Evolutionary conservation across 164 flowering plant species (phyloP).

Genomic region (Akebia trifoliata): DNA sequence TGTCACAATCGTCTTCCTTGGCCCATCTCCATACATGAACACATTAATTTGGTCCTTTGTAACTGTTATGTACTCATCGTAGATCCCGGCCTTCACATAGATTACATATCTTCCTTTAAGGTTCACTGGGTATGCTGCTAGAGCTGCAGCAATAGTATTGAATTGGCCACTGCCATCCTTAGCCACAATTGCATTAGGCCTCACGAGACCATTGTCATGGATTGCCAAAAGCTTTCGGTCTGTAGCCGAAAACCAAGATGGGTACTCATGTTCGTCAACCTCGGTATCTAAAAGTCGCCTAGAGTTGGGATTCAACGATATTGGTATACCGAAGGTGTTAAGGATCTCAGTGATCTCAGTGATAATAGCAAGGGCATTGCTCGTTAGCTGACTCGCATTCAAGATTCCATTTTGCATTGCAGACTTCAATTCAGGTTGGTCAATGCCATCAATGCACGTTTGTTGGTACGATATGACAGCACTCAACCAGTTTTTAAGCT

Average conservation of each 20-base stretch:
- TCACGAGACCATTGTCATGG: not conserved
- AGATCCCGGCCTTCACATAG: conserved; percentile 52
- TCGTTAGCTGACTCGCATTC: conserved; percentile 27
- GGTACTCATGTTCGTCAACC: conserved; percentile 21
- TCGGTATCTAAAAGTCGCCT: not conserved
- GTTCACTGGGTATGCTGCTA: conserved; percentile 30
- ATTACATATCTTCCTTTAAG: conserved; percentile 26
- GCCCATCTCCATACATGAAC: conserved; percentile 52
- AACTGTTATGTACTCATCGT: conserved; percentile 28
- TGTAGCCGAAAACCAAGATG: conserved; percentile 30
- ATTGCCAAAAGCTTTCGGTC: conserved; percentile 34
- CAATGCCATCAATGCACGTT: conserved; percentile 52
- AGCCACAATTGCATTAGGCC: conserved; percentile 50
- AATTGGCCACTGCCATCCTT: conserved; percentile 55
- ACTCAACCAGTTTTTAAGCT: conserved; percentile 40
- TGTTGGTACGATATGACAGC: conserved; percentile 47
- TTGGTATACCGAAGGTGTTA: conserved; percentile 13
- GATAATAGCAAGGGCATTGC: conserved; percentile 58
- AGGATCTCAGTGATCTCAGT: conserved; percentile 24
- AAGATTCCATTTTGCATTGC: conserved; percentile 11
- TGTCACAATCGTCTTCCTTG: conserved; percentile 34
- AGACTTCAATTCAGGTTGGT: conserved; percentile 39
- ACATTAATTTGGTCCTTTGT: conserved; percentile 19
- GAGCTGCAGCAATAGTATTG: conserved; percentile 40
- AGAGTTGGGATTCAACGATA: not conserved